Percentiles rank a stretch among this genome's conserved stretches.
These are phyloP conservation scores for Lupinus albus DNA, from an alignment of 306 rosid genomes.

Conservation along the genomic window DNA sequence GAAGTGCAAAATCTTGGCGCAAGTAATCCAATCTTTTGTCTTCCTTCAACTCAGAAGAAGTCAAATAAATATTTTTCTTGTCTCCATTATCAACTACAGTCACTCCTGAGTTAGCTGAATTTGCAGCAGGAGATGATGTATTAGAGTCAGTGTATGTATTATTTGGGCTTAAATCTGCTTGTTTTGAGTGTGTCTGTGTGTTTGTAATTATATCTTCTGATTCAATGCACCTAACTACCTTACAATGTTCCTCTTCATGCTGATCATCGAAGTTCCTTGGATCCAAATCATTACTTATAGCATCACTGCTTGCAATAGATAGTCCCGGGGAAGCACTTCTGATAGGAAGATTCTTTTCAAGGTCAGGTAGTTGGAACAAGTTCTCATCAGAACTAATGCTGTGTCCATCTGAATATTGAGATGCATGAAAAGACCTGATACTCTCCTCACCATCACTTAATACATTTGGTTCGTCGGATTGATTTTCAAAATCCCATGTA, in stretches of 20 bases:
- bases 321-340: slow-evolving; percentile 50
- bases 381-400: slow-evolving; percentile 72
- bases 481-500: slow-evolving; percentile 68
- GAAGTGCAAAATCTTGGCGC: slow-evolving; percentile 46
- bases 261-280: slow-evolving; percentile 57
- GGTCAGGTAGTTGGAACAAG: slow-evolving; percentile 65
- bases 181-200: slow-evolving; percentile 46
- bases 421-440: slow-evolving; percentile 68
- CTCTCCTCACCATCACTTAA: slow-evolving; percentile 46
- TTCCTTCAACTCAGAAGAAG: slow-evolving; percentile 51
- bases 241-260: slow-evolving; percentile 62
- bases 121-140: slow-evolving; percentile 57
- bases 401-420: slow-evolving; percentile 74
- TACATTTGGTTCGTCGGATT: slow-evolving; percentile 40
- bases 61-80: slow-evolving; percentile 40
- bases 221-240: slow-evolving; percentile 85
- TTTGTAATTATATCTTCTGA: slow-evolving; percentile 51
- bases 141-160: slow-evolving; percentile 51
- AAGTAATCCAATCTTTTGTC: slow-evolving; percentile 41
- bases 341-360: slow-evolving; percentile 55
- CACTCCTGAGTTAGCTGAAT: slow-evolving; percentile 48
- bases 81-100: slow-evolving; percentile 47
- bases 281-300: slow-evolving; percentile 43
- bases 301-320: slow-evolving; percentile 44
- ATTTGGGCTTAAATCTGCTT: slow-evolving; percentile 50